Evolutionary conservation across 1,139 yeast species (phyloP).

Genomic region (Nadsonia commutata): DNA sequence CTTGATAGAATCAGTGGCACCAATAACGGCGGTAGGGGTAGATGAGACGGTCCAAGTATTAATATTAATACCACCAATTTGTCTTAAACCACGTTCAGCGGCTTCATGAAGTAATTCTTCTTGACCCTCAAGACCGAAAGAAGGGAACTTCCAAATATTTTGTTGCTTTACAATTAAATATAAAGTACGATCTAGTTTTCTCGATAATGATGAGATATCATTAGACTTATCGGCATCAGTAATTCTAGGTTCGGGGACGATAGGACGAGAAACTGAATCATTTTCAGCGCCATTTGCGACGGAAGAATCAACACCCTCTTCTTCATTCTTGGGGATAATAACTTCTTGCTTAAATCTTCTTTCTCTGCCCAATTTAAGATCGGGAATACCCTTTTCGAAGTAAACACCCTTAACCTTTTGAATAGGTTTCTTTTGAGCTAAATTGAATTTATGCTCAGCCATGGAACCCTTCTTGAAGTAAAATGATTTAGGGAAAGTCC

Average conservation of each 20-base stretch:
- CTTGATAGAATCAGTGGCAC: slow-evolving; percentile 20
- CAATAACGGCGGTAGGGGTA: slow-evolving; percentile 60
- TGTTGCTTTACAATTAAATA: slow-evolving; percentile 48
- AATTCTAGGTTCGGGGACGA: slow-evolving; percentile 52
- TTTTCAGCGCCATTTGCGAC: slow-evolving; percentile 30
- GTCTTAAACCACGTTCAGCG: slow-evolving; percentile 62
- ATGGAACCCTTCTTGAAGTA: slow-evolving; percentile 85
- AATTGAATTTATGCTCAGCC: slow-evolving; percentile 57
- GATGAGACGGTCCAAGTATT: slow-evolving; percentile 84
- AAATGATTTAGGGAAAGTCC: slow-evolving; percentile 93
- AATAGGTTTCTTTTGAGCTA: slow-evolving; percentile 5
- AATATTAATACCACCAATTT: slow-evolving; percentile 58
- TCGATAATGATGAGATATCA: slow-evolving; percentile 56
- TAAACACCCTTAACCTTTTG: slow-evolving; percentile 35
- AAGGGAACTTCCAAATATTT: slow-evolving; percentile 64
- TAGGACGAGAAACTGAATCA: slow-evolving; percentile 43
- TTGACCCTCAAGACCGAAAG: slow-evolving; percentile 33
- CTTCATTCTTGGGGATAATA: slow-evolving; percentile 45
- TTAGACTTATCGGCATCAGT: slow-evolving; percentile 62
- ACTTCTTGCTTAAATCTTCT: slow-evolving; percentile 70
- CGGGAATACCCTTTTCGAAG: slow-evolving; percentile 76
- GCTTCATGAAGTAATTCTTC: slow-evolving; percentile 47
- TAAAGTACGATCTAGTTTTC: slow-evolving; percentile 66
- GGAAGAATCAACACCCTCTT: slow-evolving; percentile 29
- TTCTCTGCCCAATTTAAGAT: slow-evolving; percentile 76